These are phyloP conservation scores for Urochloa ruziziensis DNA, from an alignment of 176 grass and related monocot species.

Conservation along the genomic window DNA sequence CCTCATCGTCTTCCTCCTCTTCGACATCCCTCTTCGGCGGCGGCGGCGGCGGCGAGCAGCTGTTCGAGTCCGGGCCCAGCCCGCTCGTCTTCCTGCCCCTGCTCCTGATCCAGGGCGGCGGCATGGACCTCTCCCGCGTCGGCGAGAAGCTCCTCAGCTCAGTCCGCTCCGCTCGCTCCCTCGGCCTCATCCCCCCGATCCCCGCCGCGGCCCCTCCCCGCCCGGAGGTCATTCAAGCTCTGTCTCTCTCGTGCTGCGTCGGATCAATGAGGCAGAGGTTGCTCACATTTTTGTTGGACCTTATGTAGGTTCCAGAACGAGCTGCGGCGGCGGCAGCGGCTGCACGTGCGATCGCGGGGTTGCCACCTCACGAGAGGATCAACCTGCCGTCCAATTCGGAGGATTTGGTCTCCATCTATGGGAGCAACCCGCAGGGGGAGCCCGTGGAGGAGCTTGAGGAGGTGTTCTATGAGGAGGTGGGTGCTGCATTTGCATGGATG, in stretches of 20 bases:
- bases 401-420: conserved; percentile 73
- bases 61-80: conserved; percentile 65
- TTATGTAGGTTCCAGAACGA: conserved; percentile 82
- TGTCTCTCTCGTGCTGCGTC: not conserved
- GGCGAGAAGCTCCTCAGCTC: conserved; percentile 97
- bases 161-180: conserved; percentile 91
- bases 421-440: conserved; percentile 59
- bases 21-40: conserved; percentile 38
- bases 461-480: conserved; percentile 86
- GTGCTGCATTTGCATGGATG: conserved; percentile 24
- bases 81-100: conserved; percentile 95
- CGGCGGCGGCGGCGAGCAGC: conserved; percentile 42
- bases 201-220: conserved; percentile 36
- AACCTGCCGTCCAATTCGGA: conserved; percentile 71
- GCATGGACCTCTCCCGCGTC: conserved; percentile 98
- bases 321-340: conserved; percentile 76
- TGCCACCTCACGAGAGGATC: conserved; percentile 79
- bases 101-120: conserved; percentile 92
- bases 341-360: conserved; percentile 71
- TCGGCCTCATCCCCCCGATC: conserved; percentile 62
- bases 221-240: conserved; percentile 46
- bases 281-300: conserved; percentile 7
- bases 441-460: conserved; percentile 78
- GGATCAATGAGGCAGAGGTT: conserved; percentile 12
- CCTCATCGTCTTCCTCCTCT: conserved; percentile 14